A percentile compares a stretch with the other conserved stretches of the same genome.
These are phyloP conservation scores for Polytolypa hystricis DNA, from an alignment of 2,329 filamentous ascomycete species.

Conservation along the genomic window DNA sequence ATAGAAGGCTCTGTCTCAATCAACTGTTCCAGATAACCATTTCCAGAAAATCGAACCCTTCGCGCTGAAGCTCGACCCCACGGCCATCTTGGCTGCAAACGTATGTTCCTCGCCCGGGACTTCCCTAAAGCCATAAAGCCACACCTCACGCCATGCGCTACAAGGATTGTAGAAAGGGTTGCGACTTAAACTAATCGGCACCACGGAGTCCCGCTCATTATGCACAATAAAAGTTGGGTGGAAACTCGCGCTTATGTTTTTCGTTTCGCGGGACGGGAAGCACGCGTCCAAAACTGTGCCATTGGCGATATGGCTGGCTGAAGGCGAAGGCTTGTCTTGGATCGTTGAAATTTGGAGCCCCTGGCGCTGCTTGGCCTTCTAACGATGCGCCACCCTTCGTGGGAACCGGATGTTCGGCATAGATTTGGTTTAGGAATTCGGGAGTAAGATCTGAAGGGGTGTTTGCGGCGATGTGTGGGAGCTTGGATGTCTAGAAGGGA, in stretches of 20 bases:
- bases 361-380: constrained; percentile 28
- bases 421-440: constrained; percentile 27
- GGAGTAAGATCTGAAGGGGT: constrained; percentile 17
- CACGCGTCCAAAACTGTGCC: constrained; percentile 27
- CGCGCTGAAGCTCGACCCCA: constrained; percentile 28
- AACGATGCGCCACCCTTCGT: constrained; percentile 31
- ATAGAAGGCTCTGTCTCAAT: no score
- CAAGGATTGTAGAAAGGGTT: no score
- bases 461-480: constrained; percentile 21
- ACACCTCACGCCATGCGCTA: no score
- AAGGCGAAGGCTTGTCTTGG: constrained; percentile 32
- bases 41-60: constrained; percentile 35
- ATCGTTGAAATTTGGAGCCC: constrained; percentile 26
- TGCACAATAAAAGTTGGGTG: neutral
- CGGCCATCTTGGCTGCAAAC: constrained; percentile 33
- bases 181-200: neutral
- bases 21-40: no score
- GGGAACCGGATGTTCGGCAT: constrained; percentile 26
- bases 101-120: constrained; percentile 35
- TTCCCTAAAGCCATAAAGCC: constrained; percentile 20
- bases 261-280: constrained; percentile 23
- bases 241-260: neutral
- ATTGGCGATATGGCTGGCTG: constrained; percentile 30
- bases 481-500: constrained; percentile 26
- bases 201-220: neutral